Conservation (phyloP, 1,139 yeast genomes). For the Hyphopichia wangnamkhiaoensis region DNA sequence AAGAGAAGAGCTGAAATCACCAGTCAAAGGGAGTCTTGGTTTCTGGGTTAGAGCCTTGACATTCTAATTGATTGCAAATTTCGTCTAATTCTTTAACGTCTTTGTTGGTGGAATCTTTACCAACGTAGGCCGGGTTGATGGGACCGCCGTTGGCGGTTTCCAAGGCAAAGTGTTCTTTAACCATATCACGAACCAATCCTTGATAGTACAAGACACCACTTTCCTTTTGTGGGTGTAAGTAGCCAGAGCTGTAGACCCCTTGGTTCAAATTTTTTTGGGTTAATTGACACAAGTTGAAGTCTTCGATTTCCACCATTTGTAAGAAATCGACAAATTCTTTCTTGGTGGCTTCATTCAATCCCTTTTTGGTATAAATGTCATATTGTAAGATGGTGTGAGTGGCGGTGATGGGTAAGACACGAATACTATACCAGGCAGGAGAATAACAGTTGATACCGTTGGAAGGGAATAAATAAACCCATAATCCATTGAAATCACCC, state of each 20-base stretch:
- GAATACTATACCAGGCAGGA: conserved; percentile 65
- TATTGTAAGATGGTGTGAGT: conserved; percentile 57
- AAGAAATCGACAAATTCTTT: conserved; percentile 64
- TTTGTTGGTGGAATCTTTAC: conserved; percentile 33
- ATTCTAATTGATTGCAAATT: conserved; percentile 50
- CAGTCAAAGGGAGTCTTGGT: conserved; percentile 9
- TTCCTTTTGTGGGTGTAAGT: conserved; percentile 59
- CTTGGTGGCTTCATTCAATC: conserved; percentile 49
- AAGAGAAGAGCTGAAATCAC: conserved; percentile 2
- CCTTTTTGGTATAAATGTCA: conserved; percentile 63
- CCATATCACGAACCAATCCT: conserved; percentile 57
- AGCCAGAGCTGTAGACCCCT: conserved; percentile 59
- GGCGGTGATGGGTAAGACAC: conserved; percentile 57
- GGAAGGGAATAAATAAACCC: conserved; percentile 61
- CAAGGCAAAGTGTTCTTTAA: conserved; percentile 48
- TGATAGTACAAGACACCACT: conserved; percentile 60
- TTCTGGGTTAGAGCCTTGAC: conserved; percentile 37
- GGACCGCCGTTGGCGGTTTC: conserved; percentile 47
- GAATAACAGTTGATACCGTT: conserved; percentile 65
- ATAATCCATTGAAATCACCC: conserved; percentile 59
- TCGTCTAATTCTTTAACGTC: conserved; percentile 52
- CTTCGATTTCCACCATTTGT: conserved; percentile 62
- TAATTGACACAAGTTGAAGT: conserved; percentile 55
- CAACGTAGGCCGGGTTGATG: conserved; percentile 55
- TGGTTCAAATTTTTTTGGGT: conserved; percentile 63